Evolutionary conservation across 1,284 basidiomycete genomes (phyloP), one percentile per base, ranked within the genome.

Genomic region (Entoloma clypeatum): DNA sequence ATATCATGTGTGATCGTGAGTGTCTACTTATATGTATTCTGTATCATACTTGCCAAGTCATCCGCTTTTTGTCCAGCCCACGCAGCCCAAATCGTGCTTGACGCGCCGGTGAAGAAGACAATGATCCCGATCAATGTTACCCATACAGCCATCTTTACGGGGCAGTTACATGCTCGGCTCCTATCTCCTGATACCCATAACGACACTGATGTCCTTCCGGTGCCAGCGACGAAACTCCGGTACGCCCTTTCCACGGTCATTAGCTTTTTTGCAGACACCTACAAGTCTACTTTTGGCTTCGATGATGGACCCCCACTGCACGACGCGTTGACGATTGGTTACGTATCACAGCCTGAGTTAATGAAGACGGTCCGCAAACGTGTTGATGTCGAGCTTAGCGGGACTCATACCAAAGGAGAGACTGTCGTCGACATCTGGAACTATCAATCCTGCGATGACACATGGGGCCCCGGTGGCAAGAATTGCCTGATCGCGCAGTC

Each of bases 101-200:
- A 74, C 43, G 60, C 60, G 4, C 64, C 67, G 8, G 62, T 68
- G 2, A 69, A 64, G 53, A 69, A 51, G 64, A 85, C 62, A 8
- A 89, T 90, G 86, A 74, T 92, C 10, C 87, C 88, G 0, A 74
- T 92, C 50, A 92, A 92, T 53, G 82, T 90, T 13, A 88, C 89
- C 2, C 89, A 92, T 57, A 83, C 77, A 2, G 86, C 83, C 1
- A 85, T 92, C 49, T 77, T 87, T 32, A 83, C 77, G 7, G 57
- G 60, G 26, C 53, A 60, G 7, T 62, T 81, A 13, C 81, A 81
- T 49, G 43, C 60, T 0, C 59, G 63, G 10, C 64, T 91, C 3
- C 72, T 86, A 28, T 60, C 64, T 5, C 63, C 74, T 1, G 50
- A 46, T 4, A 39, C 51, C 19, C 36, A 51, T 27, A 39, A 30